These are phyloP conservation scores for Bipolaris oryzae DNA, from an alignment of 2,329 filamentous ascomycete genomes.

Conservation along the genomic window DNA sequence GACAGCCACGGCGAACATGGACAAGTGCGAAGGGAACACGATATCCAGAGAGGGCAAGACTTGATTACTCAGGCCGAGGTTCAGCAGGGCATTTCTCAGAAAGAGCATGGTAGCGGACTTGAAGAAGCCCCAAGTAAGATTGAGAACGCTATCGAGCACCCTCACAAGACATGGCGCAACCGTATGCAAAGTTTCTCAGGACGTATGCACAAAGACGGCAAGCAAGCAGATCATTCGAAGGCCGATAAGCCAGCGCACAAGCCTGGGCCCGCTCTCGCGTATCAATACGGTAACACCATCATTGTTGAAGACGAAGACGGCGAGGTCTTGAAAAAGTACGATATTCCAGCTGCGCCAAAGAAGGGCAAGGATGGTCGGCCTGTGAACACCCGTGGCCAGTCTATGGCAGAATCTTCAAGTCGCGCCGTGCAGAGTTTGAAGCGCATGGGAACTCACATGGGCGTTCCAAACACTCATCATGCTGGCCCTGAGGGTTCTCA, in stretches of 20 bases:
- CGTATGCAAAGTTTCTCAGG: constrained; percentile 57
- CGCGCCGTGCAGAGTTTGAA: constrained; percentile 53
- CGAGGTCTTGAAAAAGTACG: constrained; percentile 84
- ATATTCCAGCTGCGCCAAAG: constrained; percentile 65
- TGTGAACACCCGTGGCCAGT: constrained; percentile 34
- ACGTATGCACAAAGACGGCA: constrained; percentile 49
- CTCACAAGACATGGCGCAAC: constrained; percentile 50
- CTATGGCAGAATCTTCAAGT: constrained; percentile 41
- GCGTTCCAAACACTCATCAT: constrained; percentile 42
- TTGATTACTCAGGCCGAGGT: constrained; percentile 61
- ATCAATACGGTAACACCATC: constrained; percentile 86
- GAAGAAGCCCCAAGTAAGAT: constrained; percentile 47
- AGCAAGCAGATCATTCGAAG: constrained; percentile 35
- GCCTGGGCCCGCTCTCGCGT: constrained; percentile 77
- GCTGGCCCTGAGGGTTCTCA: constrained; percentile 30
- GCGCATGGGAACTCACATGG: constrained; percentile 62
- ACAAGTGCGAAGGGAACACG: constrained; percentile 67
- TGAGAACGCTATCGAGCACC: constrained; percentile 45
- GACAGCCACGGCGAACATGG: constrained; percentile 53
- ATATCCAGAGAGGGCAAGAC: constrained; percentile 58
- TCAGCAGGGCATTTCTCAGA: constrained; percentile 52
- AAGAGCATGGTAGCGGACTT: constrained; percentile 55
- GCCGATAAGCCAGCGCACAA: constrained; percentile 45
- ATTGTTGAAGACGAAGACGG: constrained; percentile 88
- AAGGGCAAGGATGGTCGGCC: constrained; percentile 33